Conservation (phyloP, 1,284 basidiomycete genomes). For the Pseudomicrostroma phylloplanum region DNA sequence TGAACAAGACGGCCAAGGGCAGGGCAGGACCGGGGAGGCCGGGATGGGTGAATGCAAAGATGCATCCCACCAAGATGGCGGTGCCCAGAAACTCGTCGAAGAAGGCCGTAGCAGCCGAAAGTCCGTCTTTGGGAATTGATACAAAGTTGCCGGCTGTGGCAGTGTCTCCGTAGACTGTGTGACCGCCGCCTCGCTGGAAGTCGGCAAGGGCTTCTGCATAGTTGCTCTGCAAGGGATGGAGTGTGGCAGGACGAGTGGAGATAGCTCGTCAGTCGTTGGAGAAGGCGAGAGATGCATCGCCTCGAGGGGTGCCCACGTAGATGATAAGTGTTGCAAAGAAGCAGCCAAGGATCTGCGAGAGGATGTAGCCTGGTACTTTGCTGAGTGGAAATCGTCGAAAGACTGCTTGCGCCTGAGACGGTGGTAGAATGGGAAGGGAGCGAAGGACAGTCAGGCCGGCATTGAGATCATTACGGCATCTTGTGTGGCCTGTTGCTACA, state of each 20-base stretch:
- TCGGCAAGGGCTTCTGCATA: neutral
- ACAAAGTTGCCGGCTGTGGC: constrained; percentile 13
- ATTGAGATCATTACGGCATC: too few relatives aligned
- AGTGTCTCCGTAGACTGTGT: neutral
- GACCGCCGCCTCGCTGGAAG: neutral
- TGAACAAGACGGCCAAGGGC: constrained; percentile 59
- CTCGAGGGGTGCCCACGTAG: constrained; percentile 67
- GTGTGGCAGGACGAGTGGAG: neutral
- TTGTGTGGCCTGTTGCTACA: neutral
- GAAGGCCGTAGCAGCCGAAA: constrained; percentile 56
- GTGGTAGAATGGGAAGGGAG: neutral
- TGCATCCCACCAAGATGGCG: constrained; percentile 28
- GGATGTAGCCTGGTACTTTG: constrained; percentile 67
- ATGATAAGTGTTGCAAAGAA: constrained; percentile 63
- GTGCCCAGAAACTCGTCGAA: constrained; percentile 37
- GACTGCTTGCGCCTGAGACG: constrained; percentile 57
- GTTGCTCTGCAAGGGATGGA: neutral
- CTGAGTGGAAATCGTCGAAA: constrained; percentile 69
- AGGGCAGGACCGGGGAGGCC: constrained; percentile 57
- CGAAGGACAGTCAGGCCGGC: neutral
- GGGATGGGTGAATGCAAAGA: constrained; percentile 51
- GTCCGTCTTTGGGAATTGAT: constrained; percentile 52
- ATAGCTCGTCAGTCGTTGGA: neutral
- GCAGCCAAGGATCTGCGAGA: constrained; percentile 67
- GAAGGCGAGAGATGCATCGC: neutral